phyloP scores from a whole-genome alignment of 2,329 filamentous ascomycete genomes.

The Lecanicillium sp. region DNA sequence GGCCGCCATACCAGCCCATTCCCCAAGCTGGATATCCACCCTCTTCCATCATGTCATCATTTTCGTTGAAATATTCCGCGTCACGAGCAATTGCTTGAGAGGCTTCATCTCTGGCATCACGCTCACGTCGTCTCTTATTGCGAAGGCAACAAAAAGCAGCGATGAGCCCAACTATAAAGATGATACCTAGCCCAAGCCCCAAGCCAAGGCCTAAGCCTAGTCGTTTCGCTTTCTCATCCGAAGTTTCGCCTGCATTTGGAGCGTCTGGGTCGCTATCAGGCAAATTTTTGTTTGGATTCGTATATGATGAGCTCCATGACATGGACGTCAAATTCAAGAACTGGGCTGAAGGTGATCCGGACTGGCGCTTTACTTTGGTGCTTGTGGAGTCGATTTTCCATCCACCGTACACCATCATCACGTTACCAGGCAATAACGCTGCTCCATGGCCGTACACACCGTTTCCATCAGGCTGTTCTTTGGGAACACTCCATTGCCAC shows the following conservation, averaged over 20 bases:
- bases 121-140: constrained; percentile 24
- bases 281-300: constrained; percentile 29
- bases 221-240: constrained; percentile 15
- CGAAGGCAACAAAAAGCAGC: constrained; percentile 42
- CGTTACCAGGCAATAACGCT: constrained; percentile 53
- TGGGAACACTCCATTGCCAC: constrained; percentile 64
- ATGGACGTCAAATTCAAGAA: constrained; percentile 53
- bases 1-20: constrained; percentile 24
- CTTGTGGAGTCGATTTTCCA: constrained; percentile 35
- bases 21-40: constrained; percentile 23
- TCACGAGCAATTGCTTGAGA: constrained; percentile 43
- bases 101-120: constrained; percentile 32
- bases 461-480: constrained; percentile 32
- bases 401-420: constrained; percentile 61
- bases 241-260: constrained; percentile 13
- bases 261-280: constrained; percentile 12
- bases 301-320: constrained; percentile 43
- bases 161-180: constrained; percentile 37
- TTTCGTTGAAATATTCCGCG: constrained; percentile 33
- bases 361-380: constrained; percentile 24
- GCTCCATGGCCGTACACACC: constrained; percentile 58
- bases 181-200: constrained; percentile 49
- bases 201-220: constrained; percentile 57
- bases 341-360: constrained; percentile 18
- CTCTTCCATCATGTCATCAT: constrained; percentile 39